These are phyloP conservation scores for Phyllosticta paracitricarpa DNA, from an alignment of 2,329 filamentous ascomycete genomes.

Conservation along the genomic window DNA sequence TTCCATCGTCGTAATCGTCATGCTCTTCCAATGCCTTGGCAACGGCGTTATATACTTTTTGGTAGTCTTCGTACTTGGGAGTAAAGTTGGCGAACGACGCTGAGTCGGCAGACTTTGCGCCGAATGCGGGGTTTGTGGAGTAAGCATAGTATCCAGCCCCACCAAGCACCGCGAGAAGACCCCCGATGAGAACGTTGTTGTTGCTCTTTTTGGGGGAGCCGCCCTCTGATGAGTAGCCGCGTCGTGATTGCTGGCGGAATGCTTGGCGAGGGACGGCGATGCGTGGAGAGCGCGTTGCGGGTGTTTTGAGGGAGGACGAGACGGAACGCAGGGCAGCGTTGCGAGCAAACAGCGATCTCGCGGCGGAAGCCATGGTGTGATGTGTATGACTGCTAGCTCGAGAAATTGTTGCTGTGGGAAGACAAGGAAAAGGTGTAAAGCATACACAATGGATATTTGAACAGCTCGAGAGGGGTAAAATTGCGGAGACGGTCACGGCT, in stretches of 20 bases:
- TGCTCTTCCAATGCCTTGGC: conserved; percentile 73
- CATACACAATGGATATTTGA: neutral
- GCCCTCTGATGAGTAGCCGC: conserved; percentile 55
- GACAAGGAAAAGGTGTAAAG: neutral
- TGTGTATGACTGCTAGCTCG: neutral
- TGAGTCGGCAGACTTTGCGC: neutral
- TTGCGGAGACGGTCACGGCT: neutral
- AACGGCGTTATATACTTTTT: conserved; percentile 87
- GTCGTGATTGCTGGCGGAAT: conserved; percentile 62
- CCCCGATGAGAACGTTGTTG: conserved; percentile 46
- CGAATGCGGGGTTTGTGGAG: conserved; percentile 20
- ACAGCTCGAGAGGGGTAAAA: neutral
- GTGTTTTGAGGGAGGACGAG: conserved; percentile 43
- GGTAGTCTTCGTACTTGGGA: conserved; percentile 79
- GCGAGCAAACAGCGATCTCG: conserved; percentile 7
- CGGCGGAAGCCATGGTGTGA: conserved; percentile 7
- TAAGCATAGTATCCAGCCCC: conserved; percentile 60
- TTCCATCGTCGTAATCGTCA: conserved; percentile 93
- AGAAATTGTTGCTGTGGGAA: neutral
- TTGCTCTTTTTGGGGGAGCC: conserved; percentile 18
- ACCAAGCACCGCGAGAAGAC: conserved; percentile 49
- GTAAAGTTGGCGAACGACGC: conserved; percentile 45
- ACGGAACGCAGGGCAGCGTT: conserved; percentile 27
- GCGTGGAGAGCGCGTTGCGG: conserved; percentile 35
- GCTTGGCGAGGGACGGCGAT: conserved; percentile 32